Percentiles rank a stretch among this genome's conserved stretches.
Evolutionary conservation across 2,329 filamentous ascomycete species (phyloP).

Genomic region (Paraphoma sp.): DNA sequence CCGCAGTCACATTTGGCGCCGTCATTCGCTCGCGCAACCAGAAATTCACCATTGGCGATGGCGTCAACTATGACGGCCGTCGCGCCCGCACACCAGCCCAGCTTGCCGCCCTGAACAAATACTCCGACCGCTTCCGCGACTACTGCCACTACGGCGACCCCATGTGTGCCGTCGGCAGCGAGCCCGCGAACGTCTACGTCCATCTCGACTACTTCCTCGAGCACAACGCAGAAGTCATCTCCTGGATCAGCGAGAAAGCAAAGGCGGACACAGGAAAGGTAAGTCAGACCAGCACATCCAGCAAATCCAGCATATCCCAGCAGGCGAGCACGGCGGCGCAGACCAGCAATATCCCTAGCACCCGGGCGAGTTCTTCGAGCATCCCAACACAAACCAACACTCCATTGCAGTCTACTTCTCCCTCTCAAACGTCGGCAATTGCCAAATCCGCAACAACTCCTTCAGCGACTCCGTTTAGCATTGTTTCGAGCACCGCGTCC

Average conservation of each 20-base stretch:
- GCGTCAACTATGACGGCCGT: constrained; percentile 26
- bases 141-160: constrained; percentile 70
- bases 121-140: constrained; percentile 58
- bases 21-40: constrained; percentile 28
- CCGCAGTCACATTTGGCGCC: constrained; percentile 35
- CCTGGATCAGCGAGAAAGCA: constrained; percentile 26
- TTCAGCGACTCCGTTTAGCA: not conserved
- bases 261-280: constrained; percentile 14
- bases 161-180: constrained; percentile 64
- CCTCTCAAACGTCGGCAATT: constrained; percentile 2
- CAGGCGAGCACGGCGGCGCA: constrained; percentile 1
- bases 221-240: constrained; percentile 29
- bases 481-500: not conserved
- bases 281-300: constrained; percentile 6
- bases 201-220: constrained; percentile 64
- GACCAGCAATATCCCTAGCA: not conserved
- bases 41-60: constrained; percentile 32
- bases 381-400: not conserved
- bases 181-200: constrained; percentile 60
- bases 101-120: constrained; percentile 21
- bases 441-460: constrained; percentile 7
- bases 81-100: constrained; percentile 28
- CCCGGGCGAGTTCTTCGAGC: not conserved
- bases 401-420: not conserved
- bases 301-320: not conserved